A percentile compares a stretch with the other conserved stretches of the same genome.
phyloP scores from a whole-genome alignment of 148 eudicot species.

The Spergularia bocconei region DNA sequence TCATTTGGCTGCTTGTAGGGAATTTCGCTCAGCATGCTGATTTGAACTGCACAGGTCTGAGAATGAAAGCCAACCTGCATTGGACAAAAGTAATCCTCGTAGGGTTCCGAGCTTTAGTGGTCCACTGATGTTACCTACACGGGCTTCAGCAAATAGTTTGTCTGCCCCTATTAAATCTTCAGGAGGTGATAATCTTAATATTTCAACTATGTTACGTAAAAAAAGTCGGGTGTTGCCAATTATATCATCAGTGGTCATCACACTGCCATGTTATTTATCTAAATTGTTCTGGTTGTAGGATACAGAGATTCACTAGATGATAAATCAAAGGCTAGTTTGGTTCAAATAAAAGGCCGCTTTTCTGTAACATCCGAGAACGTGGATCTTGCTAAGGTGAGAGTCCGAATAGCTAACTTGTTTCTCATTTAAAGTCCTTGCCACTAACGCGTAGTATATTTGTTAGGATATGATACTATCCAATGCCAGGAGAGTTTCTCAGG shows the following conservation, averaged over 20 bases:
- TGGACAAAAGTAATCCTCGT: conserved; percentile 49
- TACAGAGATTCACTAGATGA: conserved; percentile 87
- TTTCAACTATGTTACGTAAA: not conserved
- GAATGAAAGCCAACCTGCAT: conserved; percentile 49
- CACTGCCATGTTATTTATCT: conserved; percentile 5
- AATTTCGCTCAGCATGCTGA: conserved; percentile 11
- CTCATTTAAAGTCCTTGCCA: conserved; percentile 13
- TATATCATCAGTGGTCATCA: not conserved
- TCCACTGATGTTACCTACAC: conserved; percentile 79
- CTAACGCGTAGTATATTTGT: conserved; percentile 34
- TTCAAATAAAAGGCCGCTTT: conserved; percentile 93
- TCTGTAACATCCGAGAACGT: conserved; percentile 94
- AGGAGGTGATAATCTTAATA: conserved; percentile 47
- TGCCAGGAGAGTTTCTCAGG: conserved; percentile 62
- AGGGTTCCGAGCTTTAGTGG: conserved; percentile 91
- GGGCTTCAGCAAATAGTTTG: conserved; percentile 95
- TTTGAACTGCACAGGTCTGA: conserved; percentile 51
- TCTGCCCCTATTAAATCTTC: conserved; percentile 97
- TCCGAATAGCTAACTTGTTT: conserved; percentile 4
- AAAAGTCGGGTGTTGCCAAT: not conserved
- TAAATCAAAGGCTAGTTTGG: conserved; percentile 82
- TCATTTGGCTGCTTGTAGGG: not conserved
- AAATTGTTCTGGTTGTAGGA: conserved; percentile 36
- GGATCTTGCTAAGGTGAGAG: conserved; percentile 80
- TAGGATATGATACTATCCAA: conserved; percentile 72